Base-by-base conservation (phyloP, 2,329 filamentous ascomycete species). In the Lasiodiplodia gonubiensis region DNA sequence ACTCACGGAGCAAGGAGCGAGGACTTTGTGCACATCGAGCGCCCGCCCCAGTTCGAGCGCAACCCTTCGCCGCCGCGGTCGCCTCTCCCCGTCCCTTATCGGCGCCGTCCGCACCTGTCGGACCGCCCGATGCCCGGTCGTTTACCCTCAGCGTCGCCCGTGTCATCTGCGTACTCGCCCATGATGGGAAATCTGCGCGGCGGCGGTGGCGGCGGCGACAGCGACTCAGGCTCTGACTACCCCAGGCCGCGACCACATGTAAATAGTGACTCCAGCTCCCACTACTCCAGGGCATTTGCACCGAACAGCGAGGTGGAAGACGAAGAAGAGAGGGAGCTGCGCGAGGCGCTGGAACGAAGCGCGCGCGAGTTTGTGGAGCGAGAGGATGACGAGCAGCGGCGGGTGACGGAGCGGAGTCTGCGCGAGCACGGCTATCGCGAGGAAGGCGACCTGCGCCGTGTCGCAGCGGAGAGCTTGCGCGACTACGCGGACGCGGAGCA, bases 401-500 rank as follows among this genome's bases (percentile, higher is more conserved):
- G 21, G 6, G 49, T 12, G 49, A 23, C 49, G 49, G 23, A 42
- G 37, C 37, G 14, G 4, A 42, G 37, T 4, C 14, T 18, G 16
- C 14, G 14, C 37, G 39, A 42, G 39, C 16, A 4, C 21, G 33
- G 11, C 21, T 7, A 33, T 8, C 27, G 1, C 2, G 52, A 35
- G 18, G 49, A 53, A 25, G 49, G 30, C 11, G 16, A 18, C 14
- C 25, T 25, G 21, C 52, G 27, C 7, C 52, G 52, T 3, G n/a
- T 27, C 4, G 12, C 33, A 5, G 52, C 2, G 4, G 52, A 54
- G 16, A 54, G 52, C 27, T 1, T n/a, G 16, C 27, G 27, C 53
- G 53, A 54, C 8, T 33, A 42, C 23, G 54, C 35, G 33, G 54
- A 59, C 6, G 54, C 35, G 33, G 35, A 59, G 54, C 21, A n/a